Evolutionary conservation across 2,329 filamentous ascomycete genomes (phyloP), one percentile per base, ranked within the genome.

Genomic region (Paradendryphiella salina): DNA sequence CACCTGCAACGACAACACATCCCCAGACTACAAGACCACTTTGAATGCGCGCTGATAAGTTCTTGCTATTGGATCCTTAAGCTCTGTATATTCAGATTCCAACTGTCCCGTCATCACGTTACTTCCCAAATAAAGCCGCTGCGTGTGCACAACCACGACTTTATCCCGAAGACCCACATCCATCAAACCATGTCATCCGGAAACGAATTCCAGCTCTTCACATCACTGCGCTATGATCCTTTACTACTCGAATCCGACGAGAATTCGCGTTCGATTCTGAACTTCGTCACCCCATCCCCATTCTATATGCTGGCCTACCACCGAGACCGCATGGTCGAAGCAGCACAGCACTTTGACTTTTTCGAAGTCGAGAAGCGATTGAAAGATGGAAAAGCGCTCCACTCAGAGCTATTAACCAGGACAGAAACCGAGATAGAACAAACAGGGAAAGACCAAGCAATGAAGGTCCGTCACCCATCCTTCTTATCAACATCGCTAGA

Each of bases 301-400:
- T 85, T 90, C 61, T 95, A 95, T 72, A 90, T 95, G 80, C 81
- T 94, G 13, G 79, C 85, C 50, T 86, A 86, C 60, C 91, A 96
- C 70, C 83, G 85, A 37, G 87, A 92, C 68, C 86, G 91, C 45
- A 82, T 96, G 68, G 77, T 90, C n/a, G 80, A 77, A 63, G 77
- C 80, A 35, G 78, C 80, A 18, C 66, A 75, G 54, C 73, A 79
- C 58, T 80, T 82, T 60, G 67, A 75, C 35, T 82, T 80, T 75
- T 47, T 69, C 13, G 61, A 64, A 14, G 72, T 73, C 4, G 65
- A 64, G 5, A 52, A 64, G n/a, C 53, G 54, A 28, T 59, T 77
- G 1, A 49, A 63, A 49, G 67, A 76, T 17, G 74, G 71, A 0
- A 52, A 68, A 56, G 57, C 65, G 17, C 48, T 75, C 52, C 57